Evolutionary conservation across 2,329 filamentous ascomycete species (phyloP).

Genomic region (Cladophialophora psammophila): DNA sequence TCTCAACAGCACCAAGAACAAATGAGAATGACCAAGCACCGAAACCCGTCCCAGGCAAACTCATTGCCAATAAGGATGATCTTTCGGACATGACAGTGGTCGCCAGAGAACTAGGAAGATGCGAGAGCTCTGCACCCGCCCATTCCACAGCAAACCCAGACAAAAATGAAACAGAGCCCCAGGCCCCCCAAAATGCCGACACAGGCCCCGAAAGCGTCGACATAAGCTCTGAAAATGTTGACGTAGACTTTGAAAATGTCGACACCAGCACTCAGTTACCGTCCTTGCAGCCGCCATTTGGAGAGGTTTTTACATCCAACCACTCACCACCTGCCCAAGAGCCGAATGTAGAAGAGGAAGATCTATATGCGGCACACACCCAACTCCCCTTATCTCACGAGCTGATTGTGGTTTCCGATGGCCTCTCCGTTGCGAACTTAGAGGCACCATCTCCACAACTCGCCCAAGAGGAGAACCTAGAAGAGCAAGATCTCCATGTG

Average conservation of each 20-base stretch:
- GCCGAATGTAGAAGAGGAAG: neutral
- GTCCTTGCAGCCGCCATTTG: neutral
- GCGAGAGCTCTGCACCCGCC: neutral
- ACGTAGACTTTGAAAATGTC: no score
- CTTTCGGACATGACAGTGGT: neutral
- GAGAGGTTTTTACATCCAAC: neutral
- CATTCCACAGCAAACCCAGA: neutral
- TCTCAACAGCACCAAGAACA: no score
- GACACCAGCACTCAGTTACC: no score
- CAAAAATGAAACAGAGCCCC: neutral
- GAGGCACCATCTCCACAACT: no score
- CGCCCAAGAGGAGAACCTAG: no score
- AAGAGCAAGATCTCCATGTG: neutral
- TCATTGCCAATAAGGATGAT: neutral
- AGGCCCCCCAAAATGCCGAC: neutral
- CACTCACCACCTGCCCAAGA: neutral
- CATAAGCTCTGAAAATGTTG: no score
- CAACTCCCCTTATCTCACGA: neutral
- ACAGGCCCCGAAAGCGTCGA: no score
- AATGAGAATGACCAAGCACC: neutral
- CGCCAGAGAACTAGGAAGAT: neutral
- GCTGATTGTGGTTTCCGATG: neutral
- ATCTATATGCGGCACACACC: neutral
- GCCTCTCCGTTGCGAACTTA: neutral
- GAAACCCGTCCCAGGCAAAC: neutral